Evolutionary conservation across 768 basidiomycete genomes (phyloP).

Genomic region (Lyophyllum shimeji): DNA sequence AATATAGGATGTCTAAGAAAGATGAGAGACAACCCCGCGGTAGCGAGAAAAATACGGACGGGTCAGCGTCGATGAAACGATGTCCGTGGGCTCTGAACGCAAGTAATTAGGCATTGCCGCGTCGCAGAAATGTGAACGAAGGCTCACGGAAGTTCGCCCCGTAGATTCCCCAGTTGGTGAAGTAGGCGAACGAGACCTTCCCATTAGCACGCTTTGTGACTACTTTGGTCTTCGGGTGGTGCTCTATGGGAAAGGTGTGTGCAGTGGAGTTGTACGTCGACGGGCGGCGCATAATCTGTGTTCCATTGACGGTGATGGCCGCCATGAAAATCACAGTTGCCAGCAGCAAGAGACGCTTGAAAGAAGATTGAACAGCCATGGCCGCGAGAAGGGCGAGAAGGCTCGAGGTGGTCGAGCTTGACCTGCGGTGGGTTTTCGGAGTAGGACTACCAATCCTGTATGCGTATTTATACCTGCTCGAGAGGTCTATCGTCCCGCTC

Average conservation of each 20-base stretch:
- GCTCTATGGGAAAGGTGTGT: conserved; percentile 30
- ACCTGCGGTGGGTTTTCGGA: conserved; percentile 2
- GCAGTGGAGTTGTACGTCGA: conserved; percentile 42
- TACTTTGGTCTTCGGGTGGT: conserved; percentile 34
- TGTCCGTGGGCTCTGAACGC: conserved; percentile 59
- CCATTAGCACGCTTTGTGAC: conserved; percentile 40
- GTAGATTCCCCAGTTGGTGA: conserved; percentile 68
- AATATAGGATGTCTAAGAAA: conserved; percentile 61
- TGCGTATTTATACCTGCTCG: conserved; percentile 16
- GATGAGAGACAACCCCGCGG: neutral
- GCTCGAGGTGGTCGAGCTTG: neutral
- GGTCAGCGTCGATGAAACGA: conserved; percentile 58
- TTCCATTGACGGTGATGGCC: conserved; percentile 31
- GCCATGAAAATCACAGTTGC: conserved; percentile 21
- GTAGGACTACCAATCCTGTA: neutral
- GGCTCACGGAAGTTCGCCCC: conserved; percentile 59
- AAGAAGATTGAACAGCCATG: conserved; percentile 17
- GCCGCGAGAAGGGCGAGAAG: neutral
- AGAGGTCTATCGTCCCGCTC: neutral
- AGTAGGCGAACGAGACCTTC: conserved; percentile 50
- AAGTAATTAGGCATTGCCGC: conserved; percentile 4
- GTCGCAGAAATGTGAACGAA: neutral
- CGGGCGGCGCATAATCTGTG: conserved; percentile 56
- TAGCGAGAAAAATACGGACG: conserved; percentile 37
- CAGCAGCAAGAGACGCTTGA: conserved; percentile 26